Percentiles rank a stretch among this genome's conserved stretches.
Conservation (phyloP, 768 basidiomycete species). For the Termitomyces sp. region DNA sequence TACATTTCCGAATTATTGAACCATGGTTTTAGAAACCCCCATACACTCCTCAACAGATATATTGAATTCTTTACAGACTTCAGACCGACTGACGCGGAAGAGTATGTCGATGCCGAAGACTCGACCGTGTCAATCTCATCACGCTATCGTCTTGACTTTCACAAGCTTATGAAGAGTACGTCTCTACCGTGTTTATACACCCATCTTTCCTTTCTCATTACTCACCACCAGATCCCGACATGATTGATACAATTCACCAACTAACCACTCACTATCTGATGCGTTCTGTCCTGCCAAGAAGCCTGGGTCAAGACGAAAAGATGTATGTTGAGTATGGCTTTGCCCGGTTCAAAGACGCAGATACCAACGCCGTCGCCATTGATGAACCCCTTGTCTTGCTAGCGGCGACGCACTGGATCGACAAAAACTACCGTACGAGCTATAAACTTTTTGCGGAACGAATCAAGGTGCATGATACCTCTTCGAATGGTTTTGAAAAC, state of each 20-base stretch:
- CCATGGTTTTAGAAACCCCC: constrained; percentile 32
- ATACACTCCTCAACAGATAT: constrained; percentile 35
- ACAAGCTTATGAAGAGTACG: constrained; percentile 36
- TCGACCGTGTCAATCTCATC: constrained; percentile 24
- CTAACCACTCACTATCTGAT: constrained; percentile 34
- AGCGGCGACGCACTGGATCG: constrained; percentile 36
- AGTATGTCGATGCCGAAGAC: constrained; percentile 24
- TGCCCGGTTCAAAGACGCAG: constrained; percentile 35
- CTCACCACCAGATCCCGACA: constrained; percentile 24
- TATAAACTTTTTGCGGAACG: constrained; percentile 33
- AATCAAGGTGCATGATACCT: constrained; percentile 23
- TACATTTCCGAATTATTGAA: constrained; percentile 34
- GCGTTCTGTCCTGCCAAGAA: constrained; percentile 29
- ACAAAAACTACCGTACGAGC: constrained; percentile 25
- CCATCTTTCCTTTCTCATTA: background rate
- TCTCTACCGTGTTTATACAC: background rate
- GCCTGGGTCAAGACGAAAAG: constrained; percentile 34
- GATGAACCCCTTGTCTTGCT: constrained; percentile 41
- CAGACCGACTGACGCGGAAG: constrained; percentile 29
- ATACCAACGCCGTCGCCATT: constrained; percentile 29
- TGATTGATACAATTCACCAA: constrained; percentile 32
- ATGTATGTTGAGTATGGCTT: constrained; percentile 39
- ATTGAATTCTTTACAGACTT: constrained; percentile 34
- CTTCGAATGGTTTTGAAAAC: constrained; percentile 40
- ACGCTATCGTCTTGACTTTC: constrained; percentile 33